Base-by-base conservation (phyloP, 1,139 yeast species). In the Hansenula sp. region DNA sequence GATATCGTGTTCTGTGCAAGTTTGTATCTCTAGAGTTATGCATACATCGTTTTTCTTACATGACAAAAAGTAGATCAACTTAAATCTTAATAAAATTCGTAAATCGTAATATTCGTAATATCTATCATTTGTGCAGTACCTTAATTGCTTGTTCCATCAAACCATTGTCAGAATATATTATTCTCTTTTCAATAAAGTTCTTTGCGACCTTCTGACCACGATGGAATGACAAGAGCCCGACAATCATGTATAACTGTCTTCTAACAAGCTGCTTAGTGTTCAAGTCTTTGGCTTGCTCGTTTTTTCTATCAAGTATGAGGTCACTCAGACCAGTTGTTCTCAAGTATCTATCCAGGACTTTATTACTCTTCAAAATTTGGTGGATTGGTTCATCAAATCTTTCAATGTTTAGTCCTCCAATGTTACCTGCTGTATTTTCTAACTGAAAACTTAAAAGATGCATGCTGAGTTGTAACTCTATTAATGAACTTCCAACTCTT, bases 1-100 rank as follows among this genome's bases (percentile, higher is more conserved):
- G 98, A 92, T 62, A 92, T 92, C 53, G 97, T 94, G 1, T 94
- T 94, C 65, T 94, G 97, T 61, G 97, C 98, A 4, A 87, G 96
- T 45, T 73, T 94, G 48, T 92, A 94, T 61, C 69, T 92, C 51
- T 89, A 72, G 54, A 30, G 34, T 12, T 19, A 20, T 30, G 14
- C n/a, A 13, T 13, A 13, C n/a, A n/a, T n/a, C n/a, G n/a, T n/a
- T n/a, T n/a, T n/a, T n/a, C n/a, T 13, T 28, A 26, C 29, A 16
- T 28, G 29, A n/a, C n/a, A n/a, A n/a, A n/a, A n/a, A n/a, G n/a
- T n/a, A n/a, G n/a, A n/a, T n/a, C n/a, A n/a, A n/a, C n/a, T n/a
- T n/a, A n/a, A n/a, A n/a, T n/a, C n/a, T n/a, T 28, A 16, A 11
- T 20, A 3, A n/a, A 27, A 14, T 9, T 17, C n/a, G 24, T 32